Conservation (phyloP, 1,284 basidiomycete genomes). For the Cutaneotrichosporon sp. region DNA sequence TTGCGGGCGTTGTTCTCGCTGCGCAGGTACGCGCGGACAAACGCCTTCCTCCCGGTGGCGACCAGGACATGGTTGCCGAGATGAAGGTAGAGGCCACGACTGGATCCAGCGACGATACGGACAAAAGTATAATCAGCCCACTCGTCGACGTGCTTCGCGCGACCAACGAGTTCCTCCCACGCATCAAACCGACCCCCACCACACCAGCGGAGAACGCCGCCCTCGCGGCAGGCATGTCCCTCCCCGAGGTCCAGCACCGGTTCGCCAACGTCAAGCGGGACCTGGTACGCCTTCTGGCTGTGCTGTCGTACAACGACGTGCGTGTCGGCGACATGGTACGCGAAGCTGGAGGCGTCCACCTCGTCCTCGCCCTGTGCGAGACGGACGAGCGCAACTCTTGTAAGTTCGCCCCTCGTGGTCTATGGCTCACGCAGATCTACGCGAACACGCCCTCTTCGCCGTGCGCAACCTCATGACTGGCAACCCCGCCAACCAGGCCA, state of each 20-base stretch:
- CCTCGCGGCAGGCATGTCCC: background rate
- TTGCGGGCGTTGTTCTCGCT: conserved; percentile 45
- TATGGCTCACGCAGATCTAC: conserved; percentile 58
- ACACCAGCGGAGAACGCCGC: conserved; percentile 16
- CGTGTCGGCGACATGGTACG: conserved; percentile 68
- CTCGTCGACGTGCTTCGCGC: conserved; percentile 62
- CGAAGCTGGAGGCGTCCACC: conserved; percentile 63
- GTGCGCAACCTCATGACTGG: conserved; percentile 68
- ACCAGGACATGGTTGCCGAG: conserved; percentile 23
- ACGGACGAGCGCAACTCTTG: conserved; percentile 85
- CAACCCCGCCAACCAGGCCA: conserved; percentile 70
- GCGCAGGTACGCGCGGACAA: conserved; percentile 20
- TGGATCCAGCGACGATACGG: conserved; percentile 16
- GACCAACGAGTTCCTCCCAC: conserved; percentile 68
- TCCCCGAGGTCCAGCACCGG: conserved; percentile 52
- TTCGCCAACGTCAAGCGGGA: conserved; percentile 60
- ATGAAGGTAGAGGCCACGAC: conserved; percentile 23
- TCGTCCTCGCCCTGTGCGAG: conserved; percentile 78
- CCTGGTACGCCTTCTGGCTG: conserved; percentile 70
- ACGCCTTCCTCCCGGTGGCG: conserved; percentile 7
- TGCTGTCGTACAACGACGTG: conserved; percentile 61
- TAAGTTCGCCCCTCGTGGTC: conserved; percentile 52
- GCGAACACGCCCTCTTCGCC: conserved; percentile 81
- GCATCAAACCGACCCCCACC: conserved; percentile 53
- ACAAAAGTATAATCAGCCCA: conserved; percentile 55